Base-by-base conservation (phyloP, 1,284 basidiomycete species). In the Xerocomus minutiporus region DNA sequence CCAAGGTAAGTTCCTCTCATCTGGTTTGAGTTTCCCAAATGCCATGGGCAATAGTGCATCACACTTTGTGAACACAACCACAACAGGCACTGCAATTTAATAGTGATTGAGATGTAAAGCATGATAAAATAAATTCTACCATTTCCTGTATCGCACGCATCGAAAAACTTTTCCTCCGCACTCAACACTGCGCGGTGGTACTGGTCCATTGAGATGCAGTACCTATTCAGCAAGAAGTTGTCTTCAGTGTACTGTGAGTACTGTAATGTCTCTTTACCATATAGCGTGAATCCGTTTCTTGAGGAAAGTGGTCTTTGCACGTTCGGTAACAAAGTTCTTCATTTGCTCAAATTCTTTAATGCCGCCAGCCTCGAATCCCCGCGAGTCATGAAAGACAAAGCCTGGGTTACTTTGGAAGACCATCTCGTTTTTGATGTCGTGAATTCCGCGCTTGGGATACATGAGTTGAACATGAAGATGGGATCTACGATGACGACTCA, bases 51-150 rank as follows among this genome's bases (percentile, higher is more conserved):
- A 7, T 4, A 47, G 12, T 9, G 25, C 35, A 47, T 47, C 46
- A 47, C 46, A 47, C 29, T 47, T 47, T 20, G 46, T 47, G 11
- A 47, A 28, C 25, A 47, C 46, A 20, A 47, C 25, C n/a, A 47
- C 46, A 34, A 47, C 46, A 38, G 46, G 46, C 1, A 47, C 46
- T 47, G n/a, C 5, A 20, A 34, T 13, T 20, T 32, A 7, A 15
- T 4, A 11, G 28, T 29, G 26, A 43, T 8, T 20, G 5, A 7
- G n/a, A 29, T 9, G n/a, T 13, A 34, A 34, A 25, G 25, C 25
- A 25, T 25, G 25, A 5, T 25, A 25, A 25, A 25, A 5, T 5
- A 25, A 25, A 25, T 25, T 25, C 25, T 25, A 28, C 7, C 26
- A 28, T 28, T 28, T 28, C 26, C 26, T 6, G 7, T 28, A 5